Evolutionary conservation across 2,329 filamentous ascomycete species (phyloP).

Genomic region (Tympanopsis confertula): DNA sequence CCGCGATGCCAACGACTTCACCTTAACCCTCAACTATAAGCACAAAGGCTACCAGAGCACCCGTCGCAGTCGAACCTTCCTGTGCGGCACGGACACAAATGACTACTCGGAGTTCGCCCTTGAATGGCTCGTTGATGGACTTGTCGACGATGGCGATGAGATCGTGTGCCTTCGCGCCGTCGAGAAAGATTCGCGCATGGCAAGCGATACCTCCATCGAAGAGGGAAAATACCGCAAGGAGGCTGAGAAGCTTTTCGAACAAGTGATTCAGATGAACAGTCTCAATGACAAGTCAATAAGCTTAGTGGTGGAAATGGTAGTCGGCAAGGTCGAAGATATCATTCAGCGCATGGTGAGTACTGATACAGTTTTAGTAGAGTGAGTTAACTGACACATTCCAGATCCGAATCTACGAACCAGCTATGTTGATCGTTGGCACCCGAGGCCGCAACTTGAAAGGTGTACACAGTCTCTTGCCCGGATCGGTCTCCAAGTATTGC

Average conservation of each 20-base stretch:
- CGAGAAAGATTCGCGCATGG: constrained; percentile 58
- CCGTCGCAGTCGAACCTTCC: constrained; percentile 56
- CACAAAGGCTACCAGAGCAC: constrained; percentile 62
- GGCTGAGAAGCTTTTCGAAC: constrained; percentile 49
- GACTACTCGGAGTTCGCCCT: constrained; percentile 66
- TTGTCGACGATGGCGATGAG: constrained; percentile 69
- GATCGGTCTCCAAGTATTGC: constrained; percentile 65
- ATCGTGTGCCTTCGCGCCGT: constrained; percentile 63
- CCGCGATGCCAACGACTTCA: constrained; percentile 54
- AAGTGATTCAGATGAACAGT: constrained; percentile 55
- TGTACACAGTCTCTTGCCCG: constrained; percentile 57
- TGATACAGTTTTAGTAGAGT: not conserved
- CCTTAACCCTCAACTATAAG: constrained; percentile 60
- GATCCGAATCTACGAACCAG: constrained; percentile 65
- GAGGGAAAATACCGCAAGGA: constrained; percentile 52
- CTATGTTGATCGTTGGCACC: constrained; percentile 62
- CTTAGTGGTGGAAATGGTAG: constrained; percentile 59
- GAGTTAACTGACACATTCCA: constrained; percentile 13
- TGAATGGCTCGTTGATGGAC: constrained; percentile 63
- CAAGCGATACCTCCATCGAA: constrained; percentile 44
- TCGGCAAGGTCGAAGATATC: constrained; percentile 61
- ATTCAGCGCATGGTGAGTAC: constrained; percentile 60
- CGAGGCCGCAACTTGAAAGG: constrained; percentile 57
- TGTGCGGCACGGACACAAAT: constrained; percentile 64
- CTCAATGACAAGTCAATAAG: constrained; percentile 61